Base-by-base conservation (phyloP, 768 basidiomycete species). In the Agaricus sinodeliciosus region DNA sequence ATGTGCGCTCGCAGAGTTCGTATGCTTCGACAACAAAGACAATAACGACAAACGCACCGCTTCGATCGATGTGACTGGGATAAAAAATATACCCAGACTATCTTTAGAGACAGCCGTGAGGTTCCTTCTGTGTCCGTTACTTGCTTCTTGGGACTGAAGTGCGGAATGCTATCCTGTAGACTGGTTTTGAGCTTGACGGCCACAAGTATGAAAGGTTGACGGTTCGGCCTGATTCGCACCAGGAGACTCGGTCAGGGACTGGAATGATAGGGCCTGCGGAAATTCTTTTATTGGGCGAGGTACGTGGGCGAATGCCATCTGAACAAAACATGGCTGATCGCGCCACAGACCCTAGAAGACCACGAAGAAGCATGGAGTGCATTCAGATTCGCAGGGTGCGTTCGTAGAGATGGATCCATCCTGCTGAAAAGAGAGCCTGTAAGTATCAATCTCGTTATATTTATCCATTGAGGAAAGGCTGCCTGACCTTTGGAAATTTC, bases 341-440 rank as follows among this genome's bases (percentile, higher is more conserved):
- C 27, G 55, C 51, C 28, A 28, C 55, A 85, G 83, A 85, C 83
- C 1, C 67, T 75, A 42, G 65, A 59, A 43, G 72, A 73, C 43
- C 78, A 81, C 50, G 80, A 81, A 54, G 68, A 70, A 36, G 81
- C 82, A 7, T 90, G 87, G 85, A 84, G 81, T 4, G 78, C 79
- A 9, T 87, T 78, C 64, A 74, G 64, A 53, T 80, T 83, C 60
- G 69, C 71, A 9, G 87, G 87, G 45, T 69, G 78, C 22, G 72
- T 87, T 42, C 70, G 77, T 31, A 69, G 70, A 36, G 80, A 85
- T 62, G 87, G 86, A 15, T 65, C 72, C 59, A 75, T 90, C 56
- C 70, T 72, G 44, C 68, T 88, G 63, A 77, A 76, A 63, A 76
- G 85, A 62, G 74, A 80, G 67, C 78, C 82, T 59, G 84, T 85